phyloP scores from a whole-genome alignment of 1,284 basidiomycete genomes.

The Anthracocystis setariae region DNA sequence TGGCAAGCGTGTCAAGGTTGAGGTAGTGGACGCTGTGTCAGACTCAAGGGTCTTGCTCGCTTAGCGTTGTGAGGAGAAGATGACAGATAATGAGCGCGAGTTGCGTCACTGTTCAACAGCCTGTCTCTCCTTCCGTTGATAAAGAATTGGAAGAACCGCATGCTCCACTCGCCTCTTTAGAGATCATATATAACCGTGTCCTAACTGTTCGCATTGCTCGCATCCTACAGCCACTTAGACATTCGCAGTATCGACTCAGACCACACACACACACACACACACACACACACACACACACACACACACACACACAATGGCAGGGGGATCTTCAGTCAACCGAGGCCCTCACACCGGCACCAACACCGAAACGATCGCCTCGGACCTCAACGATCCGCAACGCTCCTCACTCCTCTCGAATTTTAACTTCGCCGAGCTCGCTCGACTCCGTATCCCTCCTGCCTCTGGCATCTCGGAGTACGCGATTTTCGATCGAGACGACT shows the following conservation, averaged over 20 bases:
- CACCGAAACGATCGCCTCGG: constrained; percentile 22
- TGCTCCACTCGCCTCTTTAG: no score
- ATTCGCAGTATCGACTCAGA: no score
- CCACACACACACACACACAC: no score
- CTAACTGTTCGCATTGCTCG: not conserved
- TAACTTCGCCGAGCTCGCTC: constrained; percentile 35
- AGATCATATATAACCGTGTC: constrained; percentile 3
- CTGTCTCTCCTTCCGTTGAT: no score
- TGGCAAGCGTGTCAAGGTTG: not conserved
- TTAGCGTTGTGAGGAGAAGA: not conserved
- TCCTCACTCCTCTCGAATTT: constrained; percentile 25
- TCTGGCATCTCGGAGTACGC: constrained; percentile 39
- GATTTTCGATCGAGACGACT: constrained; percentile 38
- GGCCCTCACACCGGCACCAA: constrained; percentile 41
- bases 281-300: no score
- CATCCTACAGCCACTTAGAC: no score
- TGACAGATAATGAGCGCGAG: not conserved
- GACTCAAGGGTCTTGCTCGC: not conserved
- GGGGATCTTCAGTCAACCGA: constrained; percentile 21
- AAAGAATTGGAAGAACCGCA: no score
- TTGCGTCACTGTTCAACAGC: not conserved
- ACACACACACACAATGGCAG: constrained; percentile 25
- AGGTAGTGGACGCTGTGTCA: not conserved
- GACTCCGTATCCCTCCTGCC: constrained; percentile 29
- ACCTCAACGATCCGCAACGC: constrained; percentile 32